Conservation (phyloP, 1,284 basidiomycete species). For the Golubevia pallescens region DNA sequence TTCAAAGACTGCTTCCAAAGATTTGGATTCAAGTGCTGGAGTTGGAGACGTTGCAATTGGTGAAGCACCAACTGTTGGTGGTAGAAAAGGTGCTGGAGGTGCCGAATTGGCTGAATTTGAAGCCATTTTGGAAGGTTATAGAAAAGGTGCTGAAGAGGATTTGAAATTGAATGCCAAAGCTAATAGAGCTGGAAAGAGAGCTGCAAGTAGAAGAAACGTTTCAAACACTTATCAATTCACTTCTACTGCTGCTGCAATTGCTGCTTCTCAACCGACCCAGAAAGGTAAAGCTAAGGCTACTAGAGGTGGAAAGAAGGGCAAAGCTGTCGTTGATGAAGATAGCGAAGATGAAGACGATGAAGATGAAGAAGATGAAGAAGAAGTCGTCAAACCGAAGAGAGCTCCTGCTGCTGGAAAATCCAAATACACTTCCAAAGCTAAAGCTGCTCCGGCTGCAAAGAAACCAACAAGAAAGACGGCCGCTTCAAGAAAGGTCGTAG, state of each 20-base stretch:
- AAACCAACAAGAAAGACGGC: not conserved
- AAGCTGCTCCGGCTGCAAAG: not conserved
- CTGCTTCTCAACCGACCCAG: not conserved
- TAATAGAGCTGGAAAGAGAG: not conserved
- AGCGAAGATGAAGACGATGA: not conserved
- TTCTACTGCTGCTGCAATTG: no score
- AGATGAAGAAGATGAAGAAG: not conserved
- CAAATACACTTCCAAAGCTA: not conserved
- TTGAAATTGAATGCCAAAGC: not conserved
- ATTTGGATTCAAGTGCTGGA: not conserved
- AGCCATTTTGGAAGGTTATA: not conserved
- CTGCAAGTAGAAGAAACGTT: not conserved
- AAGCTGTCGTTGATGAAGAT: not conserved
- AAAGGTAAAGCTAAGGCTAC: not conserved
- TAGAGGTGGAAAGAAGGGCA: not conserved
- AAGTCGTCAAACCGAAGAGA: not conserved
- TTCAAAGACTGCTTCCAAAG: not conserved
- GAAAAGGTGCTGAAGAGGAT: not conserved
- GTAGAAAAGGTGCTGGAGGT: not conserved
- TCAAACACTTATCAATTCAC: no score
- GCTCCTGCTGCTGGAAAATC: not conserved
- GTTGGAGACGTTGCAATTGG: not conserved
- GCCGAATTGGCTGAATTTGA: not conserved
- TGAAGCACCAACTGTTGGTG: no score
- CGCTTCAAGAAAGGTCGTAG: not conserved